phyloP scores from a whole-genome alignment of 1,284 basidiomycete genomes.

The Cutaneotrichosporon sp. region DNA sequence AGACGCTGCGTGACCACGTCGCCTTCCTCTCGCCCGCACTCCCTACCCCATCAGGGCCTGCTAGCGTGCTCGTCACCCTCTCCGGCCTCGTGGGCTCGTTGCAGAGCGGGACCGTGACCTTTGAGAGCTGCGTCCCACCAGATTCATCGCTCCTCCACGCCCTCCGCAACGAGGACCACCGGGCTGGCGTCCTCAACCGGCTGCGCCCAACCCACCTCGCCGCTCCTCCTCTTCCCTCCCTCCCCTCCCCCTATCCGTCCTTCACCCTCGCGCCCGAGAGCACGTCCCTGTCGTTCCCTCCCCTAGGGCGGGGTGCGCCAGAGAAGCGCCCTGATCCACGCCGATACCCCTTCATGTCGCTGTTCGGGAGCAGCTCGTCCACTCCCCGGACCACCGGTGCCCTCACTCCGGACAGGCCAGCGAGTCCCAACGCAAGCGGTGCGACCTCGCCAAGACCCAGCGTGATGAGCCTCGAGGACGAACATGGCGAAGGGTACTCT shows the following conservation, averaged over 20 bases:
- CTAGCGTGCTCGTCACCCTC: slow-evolving; percentile 65
- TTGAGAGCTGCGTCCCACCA: slow-evolving; percentile 57
- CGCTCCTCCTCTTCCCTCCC: neutral
- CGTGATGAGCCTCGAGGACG: slow-evolving; percentile 34
- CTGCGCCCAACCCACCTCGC: slow-evolving; percentile 42
- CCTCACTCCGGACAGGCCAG: slow-evolving; percentile 50
- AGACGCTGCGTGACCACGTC: slow-evolving; percentile 75
- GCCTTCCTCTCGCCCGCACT: slow-evolving; percentile 54
- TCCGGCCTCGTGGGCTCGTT: slow-evolving; percentile 75
- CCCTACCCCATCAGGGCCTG: slow-evolving; percentile 19
- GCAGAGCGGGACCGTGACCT: slow-evolving; percentile 36
- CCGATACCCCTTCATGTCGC: slow-evolving; percentile 48
- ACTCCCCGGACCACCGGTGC: slow-evolving; percentile 4
- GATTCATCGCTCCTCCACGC: slow-evolving; percentile 63
- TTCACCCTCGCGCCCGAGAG: slow-evolving; percentile 59
- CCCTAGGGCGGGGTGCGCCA: slow-evolving; percentile 45
- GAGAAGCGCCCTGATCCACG: slow-evolving; percentile 31
- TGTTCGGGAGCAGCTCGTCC: slow-evolving; percentile 38
- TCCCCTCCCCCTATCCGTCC: slow-evolving; percentile 57
- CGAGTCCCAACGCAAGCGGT: slow-evolving; percentile 17
- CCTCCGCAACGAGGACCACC: slow-evolving; percentile 60
- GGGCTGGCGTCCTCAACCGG: slow-evolving; percentile 49
- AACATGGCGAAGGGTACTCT: slow-evolving; percentile 40
- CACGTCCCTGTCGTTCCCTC: slow-evolving; percentile 65
- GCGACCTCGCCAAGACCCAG: slow-evolving; percentile 37